Evolutionary conservation across 2,329 filamentous ascomycete species (phyloP), one percentile per base, ranked within the genome.

Genomic region (Zelopaecilomyces penicillatus): DNA sequence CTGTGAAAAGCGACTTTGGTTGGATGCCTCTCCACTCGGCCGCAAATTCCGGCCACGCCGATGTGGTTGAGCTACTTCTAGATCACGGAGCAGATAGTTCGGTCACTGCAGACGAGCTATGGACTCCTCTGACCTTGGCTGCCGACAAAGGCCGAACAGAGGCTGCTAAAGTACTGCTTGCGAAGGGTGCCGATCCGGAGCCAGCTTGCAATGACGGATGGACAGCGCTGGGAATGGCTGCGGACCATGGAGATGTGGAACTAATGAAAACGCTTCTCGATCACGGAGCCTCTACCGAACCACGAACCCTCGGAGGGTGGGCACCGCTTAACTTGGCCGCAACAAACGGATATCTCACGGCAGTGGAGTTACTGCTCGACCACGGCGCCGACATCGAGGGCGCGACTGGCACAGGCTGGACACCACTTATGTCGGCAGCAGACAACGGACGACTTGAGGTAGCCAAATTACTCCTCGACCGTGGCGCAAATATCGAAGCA

Each of bases 11-110:
- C 4, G n/a, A 11, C 10, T 10, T 35, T 7, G 47, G 47, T n/a
- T 49, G 47, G 47, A 49, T 38, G 4, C 42, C 32, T 26, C 38
- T 49, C 12, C 44, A 49, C 19, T 38, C 37, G n/a, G 47, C 47
- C 5, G 47, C 41, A 1, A 42, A 47, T 6, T 37, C 30, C 2
- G 47, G 47, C 19, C 37, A 41, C 37, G 29, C 41, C 6, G 32
- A 33, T 11, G 44, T 45, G 11, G 47, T 49, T 4, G 27, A 36
- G n/a, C 27, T 43, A 11, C 47, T 49, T 7, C 44, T 49, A 5
- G n/a, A 46, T 28, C 36, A 46, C 5, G 47, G 47, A 7, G 28
- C 35, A 2, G 39, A 46, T 5, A 30, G 37, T 5, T 27, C 30
- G 4, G 30, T 33, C 4, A 12, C 28, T 5, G 41, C 40, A 6